Evolutionary conservation across 768 basidiomycete genomes (phyloP).

Genomic region (Pleurotus salmoneostramineus): DNA sequence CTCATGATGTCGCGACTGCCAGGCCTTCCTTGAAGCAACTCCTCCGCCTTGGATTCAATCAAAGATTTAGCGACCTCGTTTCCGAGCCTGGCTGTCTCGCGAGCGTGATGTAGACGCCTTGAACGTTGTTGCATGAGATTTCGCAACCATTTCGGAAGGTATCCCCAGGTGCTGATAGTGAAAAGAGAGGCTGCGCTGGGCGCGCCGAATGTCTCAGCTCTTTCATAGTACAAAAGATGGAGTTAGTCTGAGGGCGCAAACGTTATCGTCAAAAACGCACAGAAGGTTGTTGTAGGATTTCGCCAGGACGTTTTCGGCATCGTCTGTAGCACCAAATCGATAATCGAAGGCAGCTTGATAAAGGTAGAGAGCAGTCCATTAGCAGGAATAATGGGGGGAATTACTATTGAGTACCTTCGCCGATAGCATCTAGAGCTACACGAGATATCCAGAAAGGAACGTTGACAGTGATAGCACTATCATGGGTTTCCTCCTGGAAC

Average conservation of each 20-base stretch:
- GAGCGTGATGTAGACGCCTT: slow-evolving; percentile 13
- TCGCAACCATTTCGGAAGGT: slow-evolving; percentile 16
- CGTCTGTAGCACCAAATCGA: slow-evolving; percentile 47
- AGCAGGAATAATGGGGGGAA: neutral
- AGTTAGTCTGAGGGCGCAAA: too few relatives aligned
- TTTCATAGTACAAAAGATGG: too few relatives aligned
- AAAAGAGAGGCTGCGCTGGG: slow-evolving; percentile 16
- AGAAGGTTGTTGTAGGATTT: slow-evolving; percentile 50
- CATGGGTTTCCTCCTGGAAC: slow-evolving; percentile 13
- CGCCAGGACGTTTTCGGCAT: slow-evolving; percentile 48
- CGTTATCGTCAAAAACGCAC: too few relatives aligned
- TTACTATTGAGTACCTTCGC: slow-evolving; percentile 21
- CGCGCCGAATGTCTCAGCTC: slow-evolving; percentile 15
- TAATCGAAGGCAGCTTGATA: slow-evolving; percentile 47
- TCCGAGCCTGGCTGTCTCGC: slow-evolving; percentile 13
- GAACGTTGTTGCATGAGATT: slow-evolving; percentile 21
- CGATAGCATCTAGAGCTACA: slow-evolving; percentile 32
- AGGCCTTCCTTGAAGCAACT: slow-evolving; percentile 18
- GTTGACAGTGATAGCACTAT: slow-evolving; percentile 16
- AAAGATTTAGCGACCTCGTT: slow-evolving; percentile 18
- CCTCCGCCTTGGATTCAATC: slow-evolving; percentile 17
- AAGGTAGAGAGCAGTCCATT: neutral
- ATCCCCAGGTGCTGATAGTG: slow-evolving; percentile 14
- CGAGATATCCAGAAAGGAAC: slow-evolving; percentile 23
- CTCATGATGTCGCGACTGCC: slow-evolving; percentile 21